Conservation (phyloP, 148 eudicot species). For the Rhododendron williamsianum region DNA sequence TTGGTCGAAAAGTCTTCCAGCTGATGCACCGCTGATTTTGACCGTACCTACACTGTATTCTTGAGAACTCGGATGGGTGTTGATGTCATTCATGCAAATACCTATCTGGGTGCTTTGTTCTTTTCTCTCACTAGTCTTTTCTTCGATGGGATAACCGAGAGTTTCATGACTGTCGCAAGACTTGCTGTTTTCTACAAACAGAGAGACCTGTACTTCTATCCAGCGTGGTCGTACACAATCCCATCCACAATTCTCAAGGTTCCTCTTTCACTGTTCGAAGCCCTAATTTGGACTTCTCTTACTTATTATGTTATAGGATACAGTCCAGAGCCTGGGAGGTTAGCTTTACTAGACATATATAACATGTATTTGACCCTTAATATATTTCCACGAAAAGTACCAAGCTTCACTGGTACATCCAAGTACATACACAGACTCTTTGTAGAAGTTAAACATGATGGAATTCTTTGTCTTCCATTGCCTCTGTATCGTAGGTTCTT, state of each 20-base stretch:
- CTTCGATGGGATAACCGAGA: slow-evolving; percentile 64
- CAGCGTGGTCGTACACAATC: slow-evolving; percentile 87
- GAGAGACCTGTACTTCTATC: slow-evolving; percentile 69
- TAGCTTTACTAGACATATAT: slow-evolving; percentile 4
- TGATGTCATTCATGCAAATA: slow-evolving; percentile 52
- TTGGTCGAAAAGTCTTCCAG: no score
- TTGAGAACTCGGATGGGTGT: slow-evolving; percentile 55
- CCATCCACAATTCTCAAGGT: slow-evolving; percentile 65
- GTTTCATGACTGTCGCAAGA: slow-evolving; percentile 57
- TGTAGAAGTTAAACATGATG: neutral
- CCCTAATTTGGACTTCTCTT: slow-evolving; percentile 59
- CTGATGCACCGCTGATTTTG: no score
- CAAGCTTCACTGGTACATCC: neutral
- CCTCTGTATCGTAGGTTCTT: slow-evolving; percentile 43
- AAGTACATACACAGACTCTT: neutral
- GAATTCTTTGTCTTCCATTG: neutral
- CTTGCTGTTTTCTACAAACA: slow-evolving; percentile 76
- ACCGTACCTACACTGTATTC: no score
- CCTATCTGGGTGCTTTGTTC: slow-evolving; percentile 66
- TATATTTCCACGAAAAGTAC: neutral
- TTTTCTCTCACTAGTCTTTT: slow-evolving; percentile 48
- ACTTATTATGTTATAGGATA: slow-evolving; percentile 77
- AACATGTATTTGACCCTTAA: neutral
- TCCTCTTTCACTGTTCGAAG: slow-evolving; percentile 54
- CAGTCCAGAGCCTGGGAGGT: slow-evolving; percentile 75